Base-by-base conservation (phyloP, 208 protist species). In the Sergeia podlipaevii region DNA sequence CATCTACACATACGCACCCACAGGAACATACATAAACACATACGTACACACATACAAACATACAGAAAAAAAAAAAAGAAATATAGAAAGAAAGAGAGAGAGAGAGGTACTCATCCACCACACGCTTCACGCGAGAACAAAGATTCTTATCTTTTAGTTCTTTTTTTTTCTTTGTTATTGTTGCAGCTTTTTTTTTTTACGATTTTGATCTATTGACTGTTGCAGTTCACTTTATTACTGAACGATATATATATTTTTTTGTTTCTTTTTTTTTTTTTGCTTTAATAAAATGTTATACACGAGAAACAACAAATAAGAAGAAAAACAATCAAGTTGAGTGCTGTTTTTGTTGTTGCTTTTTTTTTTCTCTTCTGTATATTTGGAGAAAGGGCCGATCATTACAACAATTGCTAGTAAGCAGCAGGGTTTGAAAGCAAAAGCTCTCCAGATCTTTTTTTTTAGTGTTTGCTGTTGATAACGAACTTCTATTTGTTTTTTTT, bases 251-350 rank as follows among this genome's bases (percentile, higher is more conserved):
- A n/a, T 33, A 37, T 53, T 26, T 43, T 15, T 46, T 24, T 61
- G 15, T 50, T 11, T 61, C 17, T 38, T n/a, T 61, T 10, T 50
- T 60, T 36, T 49, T 50, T 5, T 27, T 59, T 33, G 29, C 8
- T 33, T 39, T 51, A 34, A 13, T 6, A 41, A 38, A n/a, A 36
- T 32, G 27, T 17, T 27, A n/a, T 10, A 18, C 26, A 47, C 13
- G 11, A 8, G 42, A 18, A n/a, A 8, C 18, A 47, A 18, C 18
- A 18, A 18, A 18, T 13, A 47, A 21, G 18, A 23, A 47, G n/a
- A 8, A 47, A 18, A 18, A 47, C 10, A n/a, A 47, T n/a, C 17
- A 47, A 8, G 7, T 23, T 13, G 18, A 47, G 42, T 18, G 8
- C 26, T 18, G 18, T 18, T 8, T 18, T 47, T 13, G 42, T 47